phyloP scores from a whole-genome alignment of 148 eudicot genomes.

The Polygonum aviculare region DNA sequence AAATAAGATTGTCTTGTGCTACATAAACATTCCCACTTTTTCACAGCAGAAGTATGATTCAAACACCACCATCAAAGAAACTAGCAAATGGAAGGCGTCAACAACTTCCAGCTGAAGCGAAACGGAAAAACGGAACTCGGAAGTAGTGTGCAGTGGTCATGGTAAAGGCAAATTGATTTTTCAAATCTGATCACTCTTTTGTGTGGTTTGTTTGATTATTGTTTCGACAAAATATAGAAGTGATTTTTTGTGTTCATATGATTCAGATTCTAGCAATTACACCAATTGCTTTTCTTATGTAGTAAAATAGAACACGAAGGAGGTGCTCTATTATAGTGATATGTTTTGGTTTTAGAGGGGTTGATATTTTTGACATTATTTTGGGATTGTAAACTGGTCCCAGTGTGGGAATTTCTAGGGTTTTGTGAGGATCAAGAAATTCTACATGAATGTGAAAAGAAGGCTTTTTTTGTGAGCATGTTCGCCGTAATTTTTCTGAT shows the following conservation, averaged over 20 bases:
- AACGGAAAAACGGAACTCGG: slow-evolving; percentile 53
- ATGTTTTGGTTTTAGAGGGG: background rate
- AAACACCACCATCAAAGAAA: slow-evolving; percentile 51
- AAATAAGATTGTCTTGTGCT: slow-evolving; percentile 4
- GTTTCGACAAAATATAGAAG: background rate
- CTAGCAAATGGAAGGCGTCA: slow-evolving; percentile 47
- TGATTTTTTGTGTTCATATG: background rate
- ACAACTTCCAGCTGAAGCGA: slow-evolving; percentile 36
- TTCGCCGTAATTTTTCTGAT: background rate
- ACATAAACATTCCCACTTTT: background rate
- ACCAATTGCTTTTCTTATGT: slow-evolving; percentile 2
- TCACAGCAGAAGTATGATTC: slow-evolving; percentile 47
- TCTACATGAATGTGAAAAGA: background rate
- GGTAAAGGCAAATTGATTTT: slow-evolving; percentile 9
- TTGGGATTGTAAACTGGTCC: background rate
- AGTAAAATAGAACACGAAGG: slow-evolving; percentile 3
- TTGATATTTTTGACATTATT: background rate
- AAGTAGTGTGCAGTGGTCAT: slow-evolving; percentile 33
- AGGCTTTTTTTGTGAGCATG: background rate
- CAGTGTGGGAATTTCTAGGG: background rate
- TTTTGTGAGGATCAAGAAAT: background rate
- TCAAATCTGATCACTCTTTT: background rate
- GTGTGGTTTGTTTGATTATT: background rate
- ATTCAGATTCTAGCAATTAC: background rate
- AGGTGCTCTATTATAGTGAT: background rate